A percentile compares a stretch with the other conserved stretches of the same genome.
These are phyloP conservation scores for Globisporangium canariense DNA, from an alignment of 352 stramenopile species.

Conservation along the genomic window DNA sequence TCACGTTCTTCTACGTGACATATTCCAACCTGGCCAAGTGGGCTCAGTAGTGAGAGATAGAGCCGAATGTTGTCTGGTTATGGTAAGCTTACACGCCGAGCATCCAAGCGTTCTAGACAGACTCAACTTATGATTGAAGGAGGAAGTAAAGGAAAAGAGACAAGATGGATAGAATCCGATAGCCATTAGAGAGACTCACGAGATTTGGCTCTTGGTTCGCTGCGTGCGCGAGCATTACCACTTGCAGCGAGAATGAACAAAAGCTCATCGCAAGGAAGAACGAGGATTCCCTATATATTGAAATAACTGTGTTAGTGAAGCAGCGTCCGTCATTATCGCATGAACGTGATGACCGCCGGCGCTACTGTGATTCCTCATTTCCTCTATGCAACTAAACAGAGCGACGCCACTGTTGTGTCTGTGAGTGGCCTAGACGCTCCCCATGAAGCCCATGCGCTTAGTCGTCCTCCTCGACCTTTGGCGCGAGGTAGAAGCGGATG, in stretches of 20 bases:
- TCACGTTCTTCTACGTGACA: constrained; percentile 83
- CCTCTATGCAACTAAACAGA: constrained; percentile 9
- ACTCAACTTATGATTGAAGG: background rate
- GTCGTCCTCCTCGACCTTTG: constrained; percentile 99
- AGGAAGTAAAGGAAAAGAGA: background rate
- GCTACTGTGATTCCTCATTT: background rate
- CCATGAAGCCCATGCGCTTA: constrained; percentile 31
- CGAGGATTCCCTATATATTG: background rate
- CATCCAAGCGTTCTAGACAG: too few species aligned
- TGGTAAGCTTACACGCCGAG: too few species aligned
- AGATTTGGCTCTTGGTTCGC: too few species aligned
- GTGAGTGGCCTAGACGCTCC: background rate
- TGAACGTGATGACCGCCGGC: background rate
- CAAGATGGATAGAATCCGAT: background rate
- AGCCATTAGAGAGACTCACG: background rate
- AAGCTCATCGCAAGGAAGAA: background rate
- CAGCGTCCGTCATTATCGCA: background rate
- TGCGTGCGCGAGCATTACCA: background rate
- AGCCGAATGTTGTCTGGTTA: too few species aligned
- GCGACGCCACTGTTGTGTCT: background rate
- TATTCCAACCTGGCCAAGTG: constrained; percentile 76
- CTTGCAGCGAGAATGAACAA: background rate
- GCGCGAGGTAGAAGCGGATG: constrained; percentile 99
- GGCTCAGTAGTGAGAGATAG: constrained; percentile 13
- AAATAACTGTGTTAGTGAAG: background rate